These are phyloP conservation scores for Geotrichum cucujoidarum DNA, from an alignment of 1,139 yeast genomes.

Conservation along the genomic window DNA sequence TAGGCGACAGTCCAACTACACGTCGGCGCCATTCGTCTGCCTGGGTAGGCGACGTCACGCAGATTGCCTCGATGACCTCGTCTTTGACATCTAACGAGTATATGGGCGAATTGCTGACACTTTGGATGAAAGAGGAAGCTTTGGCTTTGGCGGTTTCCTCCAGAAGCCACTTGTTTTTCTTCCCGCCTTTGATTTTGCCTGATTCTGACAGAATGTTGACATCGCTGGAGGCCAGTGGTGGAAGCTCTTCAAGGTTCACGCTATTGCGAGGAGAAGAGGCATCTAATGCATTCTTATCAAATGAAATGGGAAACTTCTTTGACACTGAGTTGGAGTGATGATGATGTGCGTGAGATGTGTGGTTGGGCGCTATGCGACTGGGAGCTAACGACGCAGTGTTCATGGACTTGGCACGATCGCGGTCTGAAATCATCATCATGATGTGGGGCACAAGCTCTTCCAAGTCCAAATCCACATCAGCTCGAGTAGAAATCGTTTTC, in stretches of 20 bases:
- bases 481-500: constrained; percentile 52
- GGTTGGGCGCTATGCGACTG: not conserved
- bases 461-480: constrained; percentile 66
- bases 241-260: not conserved
- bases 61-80: constrained; percentile 77
- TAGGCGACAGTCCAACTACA: constrained; percentile 67
- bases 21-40: constrained; percentile 85
- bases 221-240: constrained; percentile 12
- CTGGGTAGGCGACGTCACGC: constrained; percentile 66
- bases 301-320: constrained; percentile 4
- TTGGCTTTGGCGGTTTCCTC: constrained; percentile 70
- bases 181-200: constrained; percentile 56
- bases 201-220: constrained; percentile 45
- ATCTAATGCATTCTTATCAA: not conserved
- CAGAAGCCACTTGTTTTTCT: constrained; percentile 73
- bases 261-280: constrained; percentile 1
- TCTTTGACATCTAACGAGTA: constrained; percentile 72
- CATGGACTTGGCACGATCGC: constrained; percentile 19
- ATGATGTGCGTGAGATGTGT: constrained; percentile 2
- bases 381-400: not conserved
- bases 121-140: constrained; percentile 50
- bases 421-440: constrained; percentile 41
- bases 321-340: not conserved
- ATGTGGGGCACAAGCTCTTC: constrained; percentile 57
- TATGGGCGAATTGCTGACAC: constrained; percentile 48